A percentile compares a stretch with the other conserved stretches of the same genome.
phyloP scores from a whole-genome alignment of 768 basidiomycete genomes.

The Mycena belliarum region DNA sequence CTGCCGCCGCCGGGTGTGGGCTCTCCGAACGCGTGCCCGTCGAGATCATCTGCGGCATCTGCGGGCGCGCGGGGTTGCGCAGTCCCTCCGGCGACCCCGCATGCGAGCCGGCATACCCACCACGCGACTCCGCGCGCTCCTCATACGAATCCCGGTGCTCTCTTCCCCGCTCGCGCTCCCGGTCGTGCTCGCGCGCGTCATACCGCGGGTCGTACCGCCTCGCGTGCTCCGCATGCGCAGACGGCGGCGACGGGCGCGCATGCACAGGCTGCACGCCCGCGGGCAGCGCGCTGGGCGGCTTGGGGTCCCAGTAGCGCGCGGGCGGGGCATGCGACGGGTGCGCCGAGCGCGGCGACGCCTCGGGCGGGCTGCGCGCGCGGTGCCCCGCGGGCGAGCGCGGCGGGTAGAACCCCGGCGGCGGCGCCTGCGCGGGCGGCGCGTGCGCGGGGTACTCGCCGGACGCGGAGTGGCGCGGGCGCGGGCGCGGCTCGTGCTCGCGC shows the following conservation, averaged over 20 bases:
- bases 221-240: constrained; percentile 42
- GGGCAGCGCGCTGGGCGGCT: constrained; percentile 43
- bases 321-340: constrained; percentile 36
- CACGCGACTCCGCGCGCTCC: constrained; percentile 35
- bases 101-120: constrained; percentile 46
- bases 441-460: constrained; percentile 36
- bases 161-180: too few relatives aligned
- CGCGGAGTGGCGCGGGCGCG: constrained; percentile 37
- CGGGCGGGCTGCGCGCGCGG: constrained; percentile 52
- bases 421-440: constrained; percentile 26
- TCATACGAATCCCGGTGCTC: constrained; percentile 31
- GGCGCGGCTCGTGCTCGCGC: constrained; percentile 38
- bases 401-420: constrained; percentile 34
- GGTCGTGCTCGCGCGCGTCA: constrained; percentile 48
- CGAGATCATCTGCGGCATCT: constrained; percentile 21
- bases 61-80: constrained; percentile 30
- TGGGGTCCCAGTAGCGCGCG: constrained; percentile 63
- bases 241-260: constrained; percentile 36
- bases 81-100: constrained; percentile 21
- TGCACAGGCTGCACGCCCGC: constrained; percentile 31
- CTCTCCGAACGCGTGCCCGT: constrained; percentile 44
- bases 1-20: constrained; percentile 8
- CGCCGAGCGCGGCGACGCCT: constrained; percentile 60
- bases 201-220: constrained; percentile 68
- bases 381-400: constrained; percentile 43